Conservation (phyloP, 2,329 filamentous ascomycete species). For the Aspergillus ochraceoroseus region DNA sequence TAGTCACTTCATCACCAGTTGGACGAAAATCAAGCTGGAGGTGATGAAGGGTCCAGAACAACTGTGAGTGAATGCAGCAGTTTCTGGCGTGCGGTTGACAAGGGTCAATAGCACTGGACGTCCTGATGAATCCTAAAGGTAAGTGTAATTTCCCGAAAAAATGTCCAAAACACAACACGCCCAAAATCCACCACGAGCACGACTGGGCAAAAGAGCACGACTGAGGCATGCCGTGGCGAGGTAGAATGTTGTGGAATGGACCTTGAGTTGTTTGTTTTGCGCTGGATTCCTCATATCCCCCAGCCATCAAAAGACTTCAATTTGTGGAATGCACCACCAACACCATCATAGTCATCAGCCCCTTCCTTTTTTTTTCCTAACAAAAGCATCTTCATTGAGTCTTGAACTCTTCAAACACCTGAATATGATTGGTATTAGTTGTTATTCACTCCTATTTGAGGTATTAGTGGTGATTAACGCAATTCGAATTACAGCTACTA, state of each 20-base stretch:
- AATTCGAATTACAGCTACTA: too few relatives aligned
- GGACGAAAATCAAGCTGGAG: slow-evolving; percentile 1
- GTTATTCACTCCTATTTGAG: too few relatives aligned
- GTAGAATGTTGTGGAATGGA: slow-evolving; percentile 19
- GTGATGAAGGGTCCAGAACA: neutral
- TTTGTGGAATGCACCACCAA: slow-evolving; percentile 16
- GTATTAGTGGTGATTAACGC: too few relatives aligned
- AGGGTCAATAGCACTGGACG: neutral
- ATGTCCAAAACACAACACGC: slow-evolving; percentile 16
- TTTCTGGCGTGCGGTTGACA: neutral
- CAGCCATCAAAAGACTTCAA: slow-evolving; percentile 12
- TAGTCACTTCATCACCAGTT: slow-evolving; percentile 3
- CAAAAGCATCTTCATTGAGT: too few relatives aligned
- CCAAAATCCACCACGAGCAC: slow-evolving; percentile 5
- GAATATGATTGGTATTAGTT: too few relatives aligned
- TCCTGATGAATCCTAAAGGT: slow-evolving; percentile 13
- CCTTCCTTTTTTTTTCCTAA: too few relatives aligned
- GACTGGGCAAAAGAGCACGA: neutral
- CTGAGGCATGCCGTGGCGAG: slow-evolving; percentile 16
- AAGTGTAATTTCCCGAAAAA: slow-evolving; percentile 13
- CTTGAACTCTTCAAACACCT: too few relatives aligned
- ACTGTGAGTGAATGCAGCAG: neutral
- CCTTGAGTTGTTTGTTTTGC: slow-evolving; percentile 20
- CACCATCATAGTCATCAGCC: slow-evolving; percentile 12
- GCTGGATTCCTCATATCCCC: slow-evolving; percentile 19